Evolutionary conservation across 257 asterid species (phyloP), one percentile per base, ranked within the genome.

Genomic region (Cinchona pubescens): DNA sequence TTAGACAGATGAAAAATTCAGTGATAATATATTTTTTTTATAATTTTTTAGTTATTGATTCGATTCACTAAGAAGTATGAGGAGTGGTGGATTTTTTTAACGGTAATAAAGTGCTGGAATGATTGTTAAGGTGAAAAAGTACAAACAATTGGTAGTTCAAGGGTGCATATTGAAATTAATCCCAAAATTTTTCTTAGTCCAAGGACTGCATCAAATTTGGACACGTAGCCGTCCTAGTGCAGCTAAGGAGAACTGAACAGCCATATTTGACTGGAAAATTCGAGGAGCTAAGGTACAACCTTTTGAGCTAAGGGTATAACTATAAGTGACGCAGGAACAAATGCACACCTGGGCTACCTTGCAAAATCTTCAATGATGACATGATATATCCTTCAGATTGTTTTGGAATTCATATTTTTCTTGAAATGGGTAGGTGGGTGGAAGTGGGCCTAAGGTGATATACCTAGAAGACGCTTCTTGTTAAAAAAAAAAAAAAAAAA

Each of bases 381-480:
- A 5, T 11, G 37, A 18, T 29, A 9, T 40, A 10, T 29, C 27
- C 38, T 56, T 37, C 11, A 1, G 21, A 21, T 5, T 19, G 12
- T 51, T 13, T 8, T 27, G 15, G 11, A 42, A 42, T 7, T 42
- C 46, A 40, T 7, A 19, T 40, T 13, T 8, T 67, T 67, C 72
- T 14, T 18, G 3, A 48, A 51, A 19, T 30, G 37, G 32, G 48
- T 37, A 35, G 80, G 53, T 23, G 35, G 70, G 80, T 45, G 76
- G 76, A 68, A 15, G 58, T 59, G 64, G 59, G 13, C 71, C 61
- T 25, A 58, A 2, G 7, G n/a, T 34, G 71, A 53, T 38, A 60
- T n/a, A 35, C 38, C 38, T 8, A 23, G 66, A 77, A n/a, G n/a
- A n/a, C 71, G 76, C 80, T 77, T 69, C 58, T 60, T 32, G 34